A percentile compares a stretch with the other conserved stretches of the same genome.
Evolutionary conservation across 352 stramenopile species (phyloP).

Genomic region (Pythium dissimile): DNA sequence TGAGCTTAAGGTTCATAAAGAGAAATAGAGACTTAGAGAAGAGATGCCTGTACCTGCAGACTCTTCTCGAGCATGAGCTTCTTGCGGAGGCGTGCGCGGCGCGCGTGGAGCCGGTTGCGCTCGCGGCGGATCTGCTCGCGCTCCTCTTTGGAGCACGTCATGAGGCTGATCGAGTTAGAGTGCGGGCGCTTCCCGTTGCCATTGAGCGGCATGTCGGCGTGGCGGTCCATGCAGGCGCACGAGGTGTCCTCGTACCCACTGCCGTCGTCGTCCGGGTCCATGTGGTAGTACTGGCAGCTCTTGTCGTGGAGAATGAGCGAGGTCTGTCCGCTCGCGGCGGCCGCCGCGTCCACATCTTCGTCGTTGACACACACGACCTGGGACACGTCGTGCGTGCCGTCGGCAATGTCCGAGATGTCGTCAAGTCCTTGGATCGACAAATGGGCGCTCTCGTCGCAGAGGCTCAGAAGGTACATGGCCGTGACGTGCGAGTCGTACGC

Average conservation of each 20-base stretch:
- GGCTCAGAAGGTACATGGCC: conserved; percentile 53
- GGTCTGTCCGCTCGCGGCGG: conserved; percentile 23
- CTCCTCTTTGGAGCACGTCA: conserved; percentile 60
- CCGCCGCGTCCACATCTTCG: conserved; percentile 32
- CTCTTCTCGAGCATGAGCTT: conserved; percentile 79
- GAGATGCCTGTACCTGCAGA: conserved; percentile 40
- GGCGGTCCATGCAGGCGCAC: conserved; percentile 19
- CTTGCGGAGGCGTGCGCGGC: conserved; percentile 69
- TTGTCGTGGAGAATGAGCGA: conserved; percentile 42
- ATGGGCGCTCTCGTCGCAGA: conserved; percentile 35
- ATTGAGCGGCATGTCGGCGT: conserved; percentile 25
- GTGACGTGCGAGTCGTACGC: conserved; percentile 75
- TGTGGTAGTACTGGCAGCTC: conserved; percentile 33
- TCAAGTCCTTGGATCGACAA: conserved; percentile 50
- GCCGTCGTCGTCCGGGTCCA: conserved; percentile 26
- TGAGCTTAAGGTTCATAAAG: background rate
- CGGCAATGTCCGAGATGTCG: conserved; percentile 35
- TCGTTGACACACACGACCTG: conserved; percentile 21
- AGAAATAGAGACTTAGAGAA: background rate
- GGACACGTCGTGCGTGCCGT: conserved; percentile 35
- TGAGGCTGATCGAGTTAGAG: conserved; percentile 23
- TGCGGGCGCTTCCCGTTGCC: conserved; percentile 39
- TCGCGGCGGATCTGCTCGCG: conserved; percentile 69
- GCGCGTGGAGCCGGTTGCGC: conserved; percentile 70
- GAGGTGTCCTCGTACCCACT: conserved; percentile 22